phyloP scores from a whole-genome alignment of 352 stramenopile genomes.

The Bremia lactucae region DNA sequence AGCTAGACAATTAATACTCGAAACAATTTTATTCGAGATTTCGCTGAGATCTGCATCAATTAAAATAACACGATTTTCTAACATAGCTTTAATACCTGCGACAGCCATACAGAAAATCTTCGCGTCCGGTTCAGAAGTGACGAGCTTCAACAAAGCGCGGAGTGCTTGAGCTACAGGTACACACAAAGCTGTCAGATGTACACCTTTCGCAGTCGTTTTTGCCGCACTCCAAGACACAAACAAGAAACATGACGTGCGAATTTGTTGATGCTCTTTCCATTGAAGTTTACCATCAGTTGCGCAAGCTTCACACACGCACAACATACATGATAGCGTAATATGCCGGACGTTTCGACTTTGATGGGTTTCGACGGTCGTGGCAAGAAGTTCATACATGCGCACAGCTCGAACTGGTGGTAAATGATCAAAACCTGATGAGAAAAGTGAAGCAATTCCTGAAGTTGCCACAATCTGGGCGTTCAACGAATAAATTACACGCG shows the following conservation, averaged over 20 bases:
- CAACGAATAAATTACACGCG: no score
- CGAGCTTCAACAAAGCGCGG: slow-evolving; percentile 57
- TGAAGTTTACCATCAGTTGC: slow-evolving; percentile 47
- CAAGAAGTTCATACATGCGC: slow-evolving; percentile 77
- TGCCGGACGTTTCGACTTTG: slow-evolving; percentile 47
- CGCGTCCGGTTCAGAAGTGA: slow-evolving; percentile 60
- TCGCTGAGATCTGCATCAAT: slow-evolving; percentile 81
- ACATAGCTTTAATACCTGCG: slow-evolving; percentile 53
- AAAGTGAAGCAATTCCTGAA: slow-evolving; percentile 53
- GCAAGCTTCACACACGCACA: slow-evolving; percentile 60
- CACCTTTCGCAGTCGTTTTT: slow-evolving; percentile 18
- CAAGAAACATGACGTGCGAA: slow-evolving; percentile 68
- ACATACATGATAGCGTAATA: slow-evolving; percentile 51
- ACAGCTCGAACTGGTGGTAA: slow-evolving; percentile 52
- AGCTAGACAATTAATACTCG: slow-evolving; percentile 71
- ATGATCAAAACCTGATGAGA: slow-evolving; percentile 73
- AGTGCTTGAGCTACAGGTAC: slow-evolving; percentile 52
- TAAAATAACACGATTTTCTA: slow-evolving; percentile 72
- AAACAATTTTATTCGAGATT: slow-evolving; percentile 63
- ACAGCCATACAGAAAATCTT: slow-evolving; percentile 70
- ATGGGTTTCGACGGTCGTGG: slow-evolving; percentile 52
- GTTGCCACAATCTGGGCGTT: slow-evolving; percentile 57
- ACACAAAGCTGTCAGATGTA: slow-evolving; percentile 27
- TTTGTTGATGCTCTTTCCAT: slow-evolving; percentile 45
- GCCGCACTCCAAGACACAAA: slow-evolving; percentile 37